Evolutionary conservation across 306 rosid species (phyloP), one percentile per base, ranked within the genome.

Genomic region (Hippophae rhamnoides): DNA sequence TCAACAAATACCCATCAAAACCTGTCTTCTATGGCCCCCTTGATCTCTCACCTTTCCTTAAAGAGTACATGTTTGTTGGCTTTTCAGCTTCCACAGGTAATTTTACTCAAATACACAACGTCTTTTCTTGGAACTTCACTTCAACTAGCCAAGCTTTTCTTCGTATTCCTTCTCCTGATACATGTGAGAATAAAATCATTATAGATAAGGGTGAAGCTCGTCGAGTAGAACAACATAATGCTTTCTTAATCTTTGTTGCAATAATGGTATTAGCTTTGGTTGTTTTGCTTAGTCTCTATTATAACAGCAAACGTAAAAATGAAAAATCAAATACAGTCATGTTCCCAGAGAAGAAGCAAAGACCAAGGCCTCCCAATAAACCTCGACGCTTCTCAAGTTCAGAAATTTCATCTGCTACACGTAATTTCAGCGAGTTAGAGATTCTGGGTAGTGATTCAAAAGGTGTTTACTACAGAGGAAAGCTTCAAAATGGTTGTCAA

Each of bases 21-120:
- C 78, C 90, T 0, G 68, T 87, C 52, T 84, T 84, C 66, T 81
- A 88, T 7, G 76, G 69, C 11, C 9, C 66, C 13, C 56, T 72
- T 18, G 82, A 77, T 45, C 68, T 72, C 43, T 69, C 82, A 5
- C 76, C 74, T 3, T 73, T 61, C 67, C 57, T 87, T 0, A 87
- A 84, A 1, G 95, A 87, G 66, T 87, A 87, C 64, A 87, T 87
- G 95, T 87, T 84, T 57, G 85, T 87, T 5, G 93, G 93, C 41
- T 87, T 87, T 75, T 84, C 93, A 38, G 95, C 95, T 70, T 78
- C 95, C 50, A 87, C 93, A 8, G 93, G 93, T 1, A 78, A 84
- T 63, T 79, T 60, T 5, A 84, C 87, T 3, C 95, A 87, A 64
- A 78, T 87, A 74, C 95, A 87, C 61, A 80, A 53, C 43, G 76